These are phyloP conservation scores for Hyaloscypha hepaticicola DNA, from an alignment of 495 filamentous ascomycete species.

Conservation along the genomic window DNA sequence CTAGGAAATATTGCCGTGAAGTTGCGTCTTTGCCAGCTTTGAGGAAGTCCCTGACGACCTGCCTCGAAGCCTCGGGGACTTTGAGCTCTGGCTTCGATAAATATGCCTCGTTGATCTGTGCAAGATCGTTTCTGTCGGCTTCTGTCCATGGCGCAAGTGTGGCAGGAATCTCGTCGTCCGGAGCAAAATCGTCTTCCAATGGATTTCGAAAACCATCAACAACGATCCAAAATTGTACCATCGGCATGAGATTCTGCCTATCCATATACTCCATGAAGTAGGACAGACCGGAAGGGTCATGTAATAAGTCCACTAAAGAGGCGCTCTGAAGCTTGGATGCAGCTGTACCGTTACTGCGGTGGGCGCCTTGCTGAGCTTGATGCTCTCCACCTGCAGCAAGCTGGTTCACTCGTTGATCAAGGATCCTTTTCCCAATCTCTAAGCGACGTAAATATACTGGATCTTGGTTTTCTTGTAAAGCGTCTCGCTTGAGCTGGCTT, in stretches of 20 bases:
- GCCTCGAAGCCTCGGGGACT: conserved; percentile 64
- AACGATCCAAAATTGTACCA: conserved; percentile 98
- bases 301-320: conserved; percentile 76
- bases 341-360: conserved; percentile 29
- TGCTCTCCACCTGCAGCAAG: conserved; percentile 58
- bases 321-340: conserved; percentile 63
- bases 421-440: conserved; percentile 83
- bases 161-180: conserved; percentile 63
- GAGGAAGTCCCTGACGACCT: conserved; percentile 73
- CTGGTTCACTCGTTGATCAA: conserved; percentile 86
- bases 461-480: conserved; percentile 74
- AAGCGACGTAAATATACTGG: conserved; percentile 81
- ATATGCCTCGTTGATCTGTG: conserved; percentile 87
- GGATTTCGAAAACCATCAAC: conserved; percentile 97
- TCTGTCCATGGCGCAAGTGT: conserved; percentile 73
- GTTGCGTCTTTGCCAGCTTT: conserved; percentile 72
- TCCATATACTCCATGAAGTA: conserved; percentile 99
- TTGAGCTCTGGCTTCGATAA: conserved; percentile 78
- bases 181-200: conserved; percentile 77
- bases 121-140: conserved; percentile 81
- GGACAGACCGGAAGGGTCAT: conserved; percentile 84
- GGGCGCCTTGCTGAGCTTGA: conserved; percentile 12
- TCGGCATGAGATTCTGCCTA: conserved; percentile 75
- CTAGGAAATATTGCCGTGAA: conserved; percentile 76
- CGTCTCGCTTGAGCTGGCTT: conserved; percentile 88